Evolutionary conservation across 305 asterid species (phyloP).

Genomic region (Fraxinus floribunda): DNA sequence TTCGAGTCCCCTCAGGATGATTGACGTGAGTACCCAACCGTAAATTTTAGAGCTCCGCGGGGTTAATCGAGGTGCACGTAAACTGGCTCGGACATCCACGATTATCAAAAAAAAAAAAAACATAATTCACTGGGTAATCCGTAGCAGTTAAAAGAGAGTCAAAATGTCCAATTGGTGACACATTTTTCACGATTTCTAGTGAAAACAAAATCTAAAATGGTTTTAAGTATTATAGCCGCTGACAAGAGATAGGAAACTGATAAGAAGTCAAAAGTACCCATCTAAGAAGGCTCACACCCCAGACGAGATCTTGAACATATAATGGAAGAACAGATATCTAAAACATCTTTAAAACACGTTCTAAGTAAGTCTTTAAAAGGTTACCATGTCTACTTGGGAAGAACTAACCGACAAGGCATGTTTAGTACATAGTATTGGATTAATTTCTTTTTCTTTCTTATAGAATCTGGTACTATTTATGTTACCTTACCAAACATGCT

Average conservation of each 20-base stretch:
- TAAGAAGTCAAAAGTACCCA: background rate
- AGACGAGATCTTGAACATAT: background rate
- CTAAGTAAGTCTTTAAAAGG: background rate
- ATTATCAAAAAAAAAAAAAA: no score
- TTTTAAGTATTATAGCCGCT: background rate
- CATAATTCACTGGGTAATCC: background rate
- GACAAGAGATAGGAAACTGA: background rate
- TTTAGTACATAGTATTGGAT: background rate
- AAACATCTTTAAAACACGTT: background rate
- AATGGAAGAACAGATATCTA: background rate
- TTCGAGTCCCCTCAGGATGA: no score
- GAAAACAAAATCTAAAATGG: background rate
- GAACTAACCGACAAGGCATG: background rate
- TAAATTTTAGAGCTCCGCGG: no score
- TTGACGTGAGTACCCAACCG: no score
- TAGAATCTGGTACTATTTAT: background rate
- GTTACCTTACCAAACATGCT: background rate
- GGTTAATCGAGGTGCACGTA: no score
- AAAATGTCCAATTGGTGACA: background rate
- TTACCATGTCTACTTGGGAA: background rate
- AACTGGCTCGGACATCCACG: no score
- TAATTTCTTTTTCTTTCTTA: no score
- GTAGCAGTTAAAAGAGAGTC: background rate
- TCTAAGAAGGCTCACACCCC: background rate
- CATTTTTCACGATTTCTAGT: background rate